Base-by-base conservation (phyloP, 2,329 filamentous ascomycete species). In the Neobulgaria alba region DNA sequence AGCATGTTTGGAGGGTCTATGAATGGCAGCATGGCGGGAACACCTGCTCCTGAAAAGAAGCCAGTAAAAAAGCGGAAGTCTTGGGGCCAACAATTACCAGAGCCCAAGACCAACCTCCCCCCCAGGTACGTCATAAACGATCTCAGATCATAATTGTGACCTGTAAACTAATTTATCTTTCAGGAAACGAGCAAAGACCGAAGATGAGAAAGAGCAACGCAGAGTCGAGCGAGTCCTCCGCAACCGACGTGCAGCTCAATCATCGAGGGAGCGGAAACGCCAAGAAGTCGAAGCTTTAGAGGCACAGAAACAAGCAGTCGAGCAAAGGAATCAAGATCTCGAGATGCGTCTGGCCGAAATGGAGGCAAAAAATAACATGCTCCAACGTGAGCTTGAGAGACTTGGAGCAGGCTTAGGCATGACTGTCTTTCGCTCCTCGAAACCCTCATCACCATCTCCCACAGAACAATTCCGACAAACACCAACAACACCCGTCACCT, bases 121-220 rank as follows among this genome's bases (percentile, higher is more conserved):
- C 90, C 90, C 29, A 82, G 89, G 82, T 85, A 77, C 58, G 68
- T 47, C 29, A 19, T 36, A n/a, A n/a, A 7, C 23, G 12, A 7
- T 26, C 23, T 26, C 23, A 12, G 7, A 26, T 26, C 23, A 26
- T 26, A 4, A 10, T 41, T 5, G 18, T 14, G 23, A 46, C 10
- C 35, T 34, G 26, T 39, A 29, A 31, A 37, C 52, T 57, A 53
- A 57, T 36, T 29, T 33, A n/a, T 9, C 18, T 35, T 23, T 14
- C 48, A 87, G 85, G 52, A 98, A 98, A 77, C 87, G 92, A 48
- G 92, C 92, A 55, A 98, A 96, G 75, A 98, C 92, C 2, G 90
- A 94, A 57, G 92, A 95, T 58, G 92, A 98, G 66, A 98, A 98
- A 68, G 92, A 96, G 67, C 92, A 98, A 65, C 84, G 92, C 33